A percentile compares a stretch with the other conserved stretches of the same genome.
Evolutionary conservation across 192 early-diverging fungal species (phyloP).

Genomic region (Podila epicladia): DNA sequence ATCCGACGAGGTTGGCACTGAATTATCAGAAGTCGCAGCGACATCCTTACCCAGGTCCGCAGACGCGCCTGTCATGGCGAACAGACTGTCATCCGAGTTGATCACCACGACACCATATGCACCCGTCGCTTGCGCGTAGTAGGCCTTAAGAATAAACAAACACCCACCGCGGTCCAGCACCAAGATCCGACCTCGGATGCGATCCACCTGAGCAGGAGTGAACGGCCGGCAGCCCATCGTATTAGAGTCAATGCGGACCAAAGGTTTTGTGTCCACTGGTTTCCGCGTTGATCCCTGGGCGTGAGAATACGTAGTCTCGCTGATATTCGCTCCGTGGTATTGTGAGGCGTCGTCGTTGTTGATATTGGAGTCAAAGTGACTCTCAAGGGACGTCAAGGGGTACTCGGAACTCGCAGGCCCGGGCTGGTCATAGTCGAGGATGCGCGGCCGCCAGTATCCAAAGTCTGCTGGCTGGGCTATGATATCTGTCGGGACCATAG

Average conservation of each 20-base stretch:
- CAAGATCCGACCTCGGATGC: constrained; percentile 45
- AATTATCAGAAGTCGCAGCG: neutral
- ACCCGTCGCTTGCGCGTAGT: constrained; percentile 55
- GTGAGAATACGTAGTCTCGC: neutral
- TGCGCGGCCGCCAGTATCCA: constrained; percentile 29
- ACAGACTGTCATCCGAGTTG: constrained; percentile 39
- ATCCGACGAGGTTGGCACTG: neutral
- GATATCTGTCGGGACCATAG: constrained; percentile 5
- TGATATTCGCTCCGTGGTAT: neutral
- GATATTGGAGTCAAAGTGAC: neutral
- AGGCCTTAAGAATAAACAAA: constrained; percentile 54
- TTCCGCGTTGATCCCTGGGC: neutral
- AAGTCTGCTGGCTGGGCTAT: constrained; percentile 28
- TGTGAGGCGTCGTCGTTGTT: neutral
- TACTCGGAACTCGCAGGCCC: neutral
- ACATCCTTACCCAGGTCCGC: neutral
- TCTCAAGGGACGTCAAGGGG: neutral
- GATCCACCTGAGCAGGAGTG: constrained; percentile 15
- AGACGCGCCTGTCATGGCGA: constrained; percentile 34
- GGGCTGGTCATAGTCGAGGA: constrained; percentile 15
- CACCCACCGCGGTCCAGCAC: constrained; percentile 55
- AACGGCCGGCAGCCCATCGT: constrained; percentile 48
- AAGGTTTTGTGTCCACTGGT: neutral
- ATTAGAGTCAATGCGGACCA: constrained; percentile 19
- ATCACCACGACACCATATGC: constrained; percentile 52